Conservation (phyloP, 2,329 filamentous ascomycete genomes). For the Fusarium sp. region DNA sequence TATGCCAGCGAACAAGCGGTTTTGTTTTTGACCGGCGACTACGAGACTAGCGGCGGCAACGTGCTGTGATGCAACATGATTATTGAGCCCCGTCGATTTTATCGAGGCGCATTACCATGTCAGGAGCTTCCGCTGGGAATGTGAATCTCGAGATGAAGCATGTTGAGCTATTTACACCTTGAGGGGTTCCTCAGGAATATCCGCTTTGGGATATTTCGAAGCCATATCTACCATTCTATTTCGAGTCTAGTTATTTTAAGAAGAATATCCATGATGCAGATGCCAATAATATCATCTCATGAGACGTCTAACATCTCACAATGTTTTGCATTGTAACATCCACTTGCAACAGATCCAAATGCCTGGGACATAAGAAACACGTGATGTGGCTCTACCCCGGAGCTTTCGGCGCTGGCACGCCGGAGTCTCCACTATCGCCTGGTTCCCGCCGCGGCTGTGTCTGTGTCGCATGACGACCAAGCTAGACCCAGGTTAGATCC, state of each 20-base stretch:
- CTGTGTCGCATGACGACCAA: constrained; percentile 43
- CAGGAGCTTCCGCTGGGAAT: constrained; percentile 23
- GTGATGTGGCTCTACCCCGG: constrained; percentile 35
- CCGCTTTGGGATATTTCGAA: not conserved
- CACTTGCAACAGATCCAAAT: constrained; percentile 14
- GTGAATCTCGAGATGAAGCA: constrained; percentile 1
- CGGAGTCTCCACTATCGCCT: constrained; percentile 33
- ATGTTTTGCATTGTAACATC: not conserved
- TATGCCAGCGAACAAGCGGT: constrained; percentile 34
- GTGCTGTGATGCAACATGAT: constrained; percentile 20
- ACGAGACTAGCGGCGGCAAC: constrained; percentile 36
- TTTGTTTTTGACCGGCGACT: constrained; percentile 25
- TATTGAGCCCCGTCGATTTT: constrained; percentile 21
- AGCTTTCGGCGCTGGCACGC: constrained; percentile 38
- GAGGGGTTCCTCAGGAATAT: not conserved
- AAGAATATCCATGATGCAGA: constrained; percentile 11
- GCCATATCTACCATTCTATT: constrained; percentile 22
- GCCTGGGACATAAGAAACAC: constrained; percentile 10
- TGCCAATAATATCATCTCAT: constrained; percentile 11
- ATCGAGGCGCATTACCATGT: constrained; percentile 13
- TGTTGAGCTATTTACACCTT: constrained; percentile 26
- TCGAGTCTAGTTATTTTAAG: constrained; percentile 16
- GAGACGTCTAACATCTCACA: not conserved
- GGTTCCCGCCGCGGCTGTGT: constrained; percentile 32
- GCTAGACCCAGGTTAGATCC: constrained; percentile 26